Evolutionary conservation across 208 protist species (phyloP), one percentile per base, ranked within the genome.

Genomic region (Leishmania arabica): DNA sequence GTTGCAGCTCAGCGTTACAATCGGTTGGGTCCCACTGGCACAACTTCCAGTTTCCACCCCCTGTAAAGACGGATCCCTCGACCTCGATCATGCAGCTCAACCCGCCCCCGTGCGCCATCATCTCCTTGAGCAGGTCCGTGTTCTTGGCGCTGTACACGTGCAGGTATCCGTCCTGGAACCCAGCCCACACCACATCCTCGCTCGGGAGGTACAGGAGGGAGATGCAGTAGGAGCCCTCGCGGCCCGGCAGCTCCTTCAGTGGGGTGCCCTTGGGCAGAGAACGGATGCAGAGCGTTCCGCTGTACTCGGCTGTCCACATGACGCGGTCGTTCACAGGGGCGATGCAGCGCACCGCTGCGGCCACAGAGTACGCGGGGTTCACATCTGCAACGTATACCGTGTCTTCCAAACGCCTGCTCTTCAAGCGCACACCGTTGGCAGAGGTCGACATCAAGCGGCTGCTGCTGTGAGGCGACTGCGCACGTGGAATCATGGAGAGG

Each of bases 91-190:
- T 81, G 72, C 76, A 75, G 72, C 76, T 53, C 75, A 89, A 31
- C 11, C 81, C 79, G 8, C 86, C 79, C 27, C 40, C 51, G 83
- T 89, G 80, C 56, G 76, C 78, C 62, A 86, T 78, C 73, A 76
- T 31, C 80, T 93, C 88, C 76, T 66, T 74, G 80, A 93, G 80
- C 40, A 96, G 65, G 56, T 83, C 64, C 73, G 80, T 83, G 17
- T 79, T 89, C 19, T 70, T 51, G 2, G 81, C 89, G 72, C 93
- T 86, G 86, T 92, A 97, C 27, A 95, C 78, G 47, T 88, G 95
- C 76, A 96, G 77, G 83, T 90, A 94, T 62, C 95, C 95, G 73
- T 97, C 93, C 77, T 92, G 86, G 60, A 96, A 95, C 45, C 80
- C 90, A 19, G 88, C 91, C 93, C 95, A 97, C 76, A 96, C 78